Evolutionary conservation across 306 rosid species (phyloP).

Genomic region (Cucumis hystrix): DNA sequence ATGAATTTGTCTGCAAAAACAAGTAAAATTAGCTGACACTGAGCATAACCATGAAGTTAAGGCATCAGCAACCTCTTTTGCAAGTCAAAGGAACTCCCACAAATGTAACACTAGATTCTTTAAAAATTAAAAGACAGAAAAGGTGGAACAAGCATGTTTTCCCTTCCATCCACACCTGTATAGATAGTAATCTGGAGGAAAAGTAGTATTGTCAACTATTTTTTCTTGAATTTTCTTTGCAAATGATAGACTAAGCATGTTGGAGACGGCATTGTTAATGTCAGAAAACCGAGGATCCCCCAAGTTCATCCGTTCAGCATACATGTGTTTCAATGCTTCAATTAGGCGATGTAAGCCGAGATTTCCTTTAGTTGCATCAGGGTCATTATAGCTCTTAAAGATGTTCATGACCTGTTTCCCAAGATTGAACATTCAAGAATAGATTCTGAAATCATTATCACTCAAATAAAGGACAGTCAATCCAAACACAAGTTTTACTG

Average conservation of each 20-base stretch:
- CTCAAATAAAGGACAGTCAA: neutral
- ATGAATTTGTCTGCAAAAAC: neutral
- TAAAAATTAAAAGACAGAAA: neutral
- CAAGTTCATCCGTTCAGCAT: slow-evolving; percentile 68
- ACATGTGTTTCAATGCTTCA: slow-evolving; percentile 81
- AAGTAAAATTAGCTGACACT: neutral
- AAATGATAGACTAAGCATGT: slow-evolving; percentile 69
- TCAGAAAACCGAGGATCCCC: slow-evolving; percentile 76
- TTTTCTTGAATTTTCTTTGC: slow-evolving; percentile 41
- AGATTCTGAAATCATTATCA: neutral
- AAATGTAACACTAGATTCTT: neutral
- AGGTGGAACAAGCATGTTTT: neutral
- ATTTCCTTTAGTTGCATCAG: slow-evolving; percentile 51
- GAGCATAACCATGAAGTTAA: neutral
- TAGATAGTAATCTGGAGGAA: slow-evolving; percentile 72
- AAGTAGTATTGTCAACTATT: slow-evolving; percentile 75
- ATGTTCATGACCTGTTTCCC: slow-evolving; percentile 56
- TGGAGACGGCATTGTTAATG: slow-evolving; percentile 15
- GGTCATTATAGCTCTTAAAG: slow-evolving; percentile 45
- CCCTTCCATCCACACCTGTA: slow-evolving; percentile 23
- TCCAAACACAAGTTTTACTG: neutral
- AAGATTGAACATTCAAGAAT: neutral
- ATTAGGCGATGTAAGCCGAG: slow-evolving; percentile 71
- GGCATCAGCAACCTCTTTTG: neutral
- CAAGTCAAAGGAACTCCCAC: neutral